phyloP scores from a whole-genome alignment of 2,329 filamentous ascomycete genomes.

The Phialophora verrucosa region DNA sequence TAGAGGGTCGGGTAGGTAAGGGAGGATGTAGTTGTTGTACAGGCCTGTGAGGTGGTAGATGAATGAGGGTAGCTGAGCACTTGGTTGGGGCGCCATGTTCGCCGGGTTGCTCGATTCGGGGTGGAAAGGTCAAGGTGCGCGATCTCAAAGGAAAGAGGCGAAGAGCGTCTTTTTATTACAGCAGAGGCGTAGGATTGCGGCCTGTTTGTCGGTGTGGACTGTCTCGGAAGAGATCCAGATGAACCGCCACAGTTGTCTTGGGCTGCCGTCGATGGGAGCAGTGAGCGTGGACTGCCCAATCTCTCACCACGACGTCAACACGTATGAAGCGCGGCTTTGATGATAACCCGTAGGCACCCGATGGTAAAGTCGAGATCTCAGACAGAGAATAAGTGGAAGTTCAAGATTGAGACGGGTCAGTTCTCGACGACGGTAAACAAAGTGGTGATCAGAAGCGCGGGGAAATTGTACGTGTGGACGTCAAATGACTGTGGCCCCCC shows the following conservation, averaged over 20 bases:
- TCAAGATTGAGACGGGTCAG: background rate
- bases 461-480: background rate
- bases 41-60: constrained; percentile 37
- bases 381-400: background rate
- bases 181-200: background rate
- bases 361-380: background rate
- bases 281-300: background rate
- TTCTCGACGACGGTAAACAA: background rate
- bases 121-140: background rate
- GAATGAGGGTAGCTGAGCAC: constrained; percentile 27
- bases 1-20: constrained; percentile 36
- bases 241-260: background rate
- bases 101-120: background rate
- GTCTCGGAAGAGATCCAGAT: background rate
- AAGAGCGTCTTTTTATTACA: background rate
- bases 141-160: background rate
- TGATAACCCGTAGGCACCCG: too few relatives aligned
- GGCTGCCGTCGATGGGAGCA: background rate
- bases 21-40: constrained; percentile 41
- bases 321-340: background rate
- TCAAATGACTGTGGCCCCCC: background rate
- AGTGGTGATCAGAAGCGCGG: constrained; percentile 2
- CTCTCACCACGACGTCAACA: background rate
- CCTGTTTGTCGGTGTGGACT: background rate
- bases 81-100: constrained; percentile 10